Base-by-base conservation (phyloP, 164 flowering plant species). In the Magnolia changhungtana region DNA sequence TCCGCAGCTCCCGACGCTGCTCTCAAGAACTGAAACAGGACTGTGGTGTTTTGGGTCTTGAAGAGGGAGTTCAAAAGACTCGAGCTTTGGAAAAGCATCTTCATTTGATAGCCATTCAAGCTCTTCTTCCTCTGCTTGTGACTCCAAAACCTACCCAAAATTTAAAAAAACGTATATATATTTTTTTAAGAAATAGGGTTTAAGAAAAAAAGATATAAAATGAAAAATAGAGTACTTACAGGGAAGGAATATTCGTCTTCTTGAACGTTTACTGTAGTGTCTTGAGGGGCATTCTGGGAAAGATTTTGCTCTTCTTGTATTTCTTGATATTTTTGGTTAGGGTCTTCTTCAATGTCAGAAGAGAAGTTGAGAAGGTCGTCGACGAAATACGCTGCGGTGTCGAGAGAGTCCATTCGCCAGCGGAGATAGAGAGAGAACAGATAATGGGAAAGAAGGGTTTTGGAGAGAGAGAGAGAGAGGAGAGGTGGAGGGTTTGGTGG, bases 41-140 rank as follows among this genome's bases (percentile, higher is more conserved):
- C 95, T 93, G 6, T 81, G 86, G 63, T 83, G 87, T 70, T 88
- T 88, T n/a, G 76, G 14, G 20, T 45, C n/a, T 11, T 51, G 52
- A 16, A 83, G 29, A 23, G 83, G 65, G 52, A 83, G 75, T 79
- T 78, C 89, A 50, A 83, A 88, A 7, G 90, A 81, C 52, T 93
- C 98, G 23, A 91, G 85, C 0, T 83, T 45, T 0, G 96, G 98
- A 65, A 93, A 93, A 1, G 87, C 88, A 27, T 91, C 91, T 77
- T 87, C 84, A 85, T 91, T 89, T 18, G 88, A 85, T 78, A 93
- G 9, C 98, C 98, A 93, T 76, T 93, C 98, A 23, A 93, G 85
- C 27, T 93, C 98, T 81, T 93, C 97, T 78, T 90, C 94, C 55
- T 66, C 88, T 20, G 23, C 77, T 23, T 72, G 55, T 37, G 9